These are phyloP conservation scores for Penicillium thymicola DNA, from an alignment of 2,329 filamentous ascomycete species.

Conservation along the genomic window DNA sequence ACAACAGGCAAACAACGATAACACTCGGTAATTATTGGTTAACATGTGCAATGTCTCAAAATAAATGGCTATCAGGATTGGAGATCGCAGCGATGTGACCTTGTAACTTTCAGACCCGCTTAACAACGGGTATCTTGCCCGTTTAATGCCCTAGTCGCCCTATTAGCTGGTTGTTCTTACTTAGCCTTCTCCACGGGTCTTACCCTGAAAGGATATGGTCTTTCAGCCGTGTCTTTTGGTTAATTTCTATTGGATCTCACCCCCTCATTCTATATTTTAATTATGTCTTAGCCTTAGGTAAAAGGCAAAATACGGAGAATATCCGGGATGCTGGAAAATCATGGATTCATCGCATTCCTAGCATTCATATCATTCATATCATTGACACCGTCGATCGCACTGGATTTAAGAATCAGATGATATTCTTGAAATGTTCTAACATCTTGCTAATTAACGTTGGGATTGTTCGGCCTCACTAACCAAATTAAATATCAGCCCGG, in stretches of 20 bases:
- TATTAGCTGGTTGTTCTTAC: not conserved
- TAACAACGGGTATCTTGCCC: constrained; percentile 23
- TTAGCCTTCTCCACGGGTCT: constrained; percentile 10
- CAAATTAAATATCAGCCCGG: not conserved
- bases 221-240: not conserved
- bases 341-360: not conserved
- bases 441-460: not conserved
- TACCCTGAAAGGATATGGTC: constrained; percentile 9
- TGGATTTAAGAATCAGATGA: not conserved
- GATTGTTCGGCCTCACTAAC: not conserved
- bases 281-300: not conserved
- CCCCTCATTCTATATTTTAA: not conserved
- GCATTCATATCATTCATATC: too few species aligned
- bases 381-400: not conserved
- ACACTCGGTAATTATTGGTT: constrained; percentile 3
- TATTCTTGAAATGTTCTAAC: not conserved
- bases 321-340: not conserved
- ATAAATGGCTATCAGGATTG: constrained; percentile 3
- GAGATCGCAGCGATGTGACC: constrained; percentile 20
- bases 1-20: not conserved
- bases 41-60: constrained; percentile 22
- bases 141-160: constrained; percentile 11
- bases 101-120: constrained; percentile 25
- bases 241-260: not conserved
- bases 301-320: not conserved